These are phyloP conservation scores for Tricholoma furcatifolium DNA, from an alignment of 768 basidiomycete species.

Conservation along the genomic window DNA sequence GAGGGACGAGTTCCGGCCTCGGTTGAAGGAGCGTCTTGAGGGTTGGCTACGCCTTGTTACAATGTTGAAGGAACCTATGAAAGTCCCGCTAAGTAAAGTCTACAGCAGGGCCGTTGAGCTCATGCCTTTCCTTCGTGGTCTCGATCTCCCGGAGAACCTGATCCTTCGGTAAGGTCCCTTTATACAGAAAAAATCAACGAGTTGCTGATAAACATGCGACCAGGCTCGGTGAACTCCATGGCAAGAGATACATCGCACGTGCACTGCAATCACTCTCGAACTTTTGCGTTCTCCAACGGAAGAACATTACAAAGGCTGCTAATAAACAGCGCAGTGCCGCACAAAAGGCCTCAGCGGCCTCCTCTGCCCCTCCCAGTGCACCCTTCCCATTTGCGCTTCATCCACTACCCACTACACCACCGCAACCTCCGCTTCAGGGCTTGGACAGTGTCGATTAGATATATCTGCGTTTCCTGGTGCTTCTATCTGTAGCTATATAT, in stretches of 20 bases:
- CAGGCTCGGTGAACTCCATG: constrained; percentile 51
- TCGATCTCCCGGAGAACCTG: constrained; percentile 60
- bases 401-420: too few species aligned
- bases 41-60: constrained; percentile 49
- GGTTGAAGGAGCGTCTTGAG: constrained; percentile 53
- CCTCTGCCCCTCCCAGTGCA: too few species aligned
- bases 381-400: too few species aligned
- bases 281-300: constrained; percentile 52
- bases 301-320: constrained; percentile 27
- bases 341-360: constrained; percentile 9
- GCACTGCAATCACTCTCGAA: constrained; percentile 46
- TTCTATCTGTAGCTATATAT: too few species aligned
- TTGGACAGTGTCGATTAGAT: too few species aligned
- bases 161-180: constrained; percentile 38
- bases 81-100: constrained; percentile 32
- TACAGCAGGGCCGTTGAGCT: constrained; percentile 43
- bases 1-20: constrained; percentile 59
- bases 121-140: constrained; percentile 57
- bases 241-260: constrained; percentile 50
- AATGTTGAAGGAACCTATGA: constrained; percentile 36
- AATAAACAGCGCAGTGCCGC: constrained; percentile 20
- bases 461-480: too few species aligned
- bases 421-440: too few species aligned
- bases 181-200: not conserved
- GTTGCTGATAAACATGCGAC: not conserved